Base-by-base conservation (phyloP, 108 stramenopile genomes). In the Skeletonema costatum region DNA sequence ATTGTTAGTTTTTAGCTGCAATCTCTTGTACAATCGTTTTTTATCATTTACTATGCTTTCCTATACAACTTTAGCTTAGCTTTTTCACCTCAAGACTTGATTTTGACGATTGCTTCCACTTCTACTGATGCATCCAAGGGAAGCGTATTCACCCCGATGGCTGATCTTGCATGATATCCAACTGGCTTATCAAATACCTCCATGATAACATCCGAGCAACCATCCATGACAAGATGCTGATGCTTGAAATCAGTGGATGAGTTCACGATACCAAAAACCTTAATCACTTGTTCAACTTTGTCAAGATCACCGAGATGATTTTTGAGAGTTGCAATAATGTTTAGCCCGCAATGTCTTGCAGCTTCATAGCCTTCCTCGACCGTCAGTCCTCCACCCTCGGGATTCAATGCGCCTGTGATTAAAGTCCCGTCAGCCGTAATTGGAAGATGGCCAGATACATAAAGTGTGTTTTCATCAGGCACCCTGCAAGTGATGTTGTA, bases 241-340 rank as follows among this genome's bases (percentile, higher is more conserved):
- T 87, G 77, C 68, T 95, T 90, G 76, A 95, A 95, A 68, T 89
- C 85, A 32, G 87, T 81, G 17, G 86, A 84, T 33, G 94, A 95
- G 66, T 92, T 89, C 8, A 95, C 94, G 58, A 95, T 95, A n/a
- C 94, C 94, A 80, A 95, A 95, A 2, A 90, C 76, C 86, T 95
- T 95, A 12, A 91, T 81, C 33, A 95, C 81, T 69, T 95, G 90
- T 68, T 89, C 89, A 32, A 95, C 89, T 41, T 88, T 83, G 81
- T 95, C 94, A 66, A 95, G 81, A 82, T 95, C 91, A 2, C 92
- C 92, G 32, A 95, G 77, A 70, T 93, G 84, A 19, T 82, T 76
- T 64, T 94, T 90, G 36, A 97, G 74, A 4, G 97, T 96, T 25
- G 85, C 68, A 68, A 97, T 70, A 44, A 98, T 89, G 73, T 95